These are phyloP conservation scores for Daldinia sp. DNA, from an alignment of 2,329 filamentous ascomycete species.

Conservation along the genomic window DNA sequence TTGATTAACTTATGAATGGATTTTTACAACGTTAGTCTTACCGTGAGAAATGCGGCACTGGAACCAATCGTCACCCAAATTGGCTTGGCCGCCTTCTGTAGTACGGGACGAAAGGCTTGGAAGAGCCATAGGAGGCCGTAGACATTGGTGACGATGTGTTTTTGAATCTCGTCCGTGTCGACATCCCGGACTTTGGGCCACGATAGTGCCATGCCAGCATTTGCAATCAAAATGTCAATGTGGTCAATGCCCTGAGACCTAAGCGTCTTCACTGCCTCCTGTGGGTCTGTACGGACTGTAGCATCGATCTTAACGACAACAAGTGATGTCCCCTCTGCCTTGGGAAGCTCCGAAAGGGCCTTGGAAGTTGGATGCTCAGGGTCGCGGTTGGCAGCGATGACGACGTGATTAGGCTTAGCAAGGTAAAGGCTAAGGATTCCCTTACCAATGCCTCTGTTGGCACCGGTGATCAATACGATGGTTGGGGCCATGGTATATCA, in stretches of 20 bases:
- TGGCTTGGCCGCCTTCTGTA: constrained; percentile 51
- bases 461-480: constrained; percentile 53
- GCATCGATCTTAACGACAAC: constrained; percentile 59
- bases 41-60: constrained; percentile 41
- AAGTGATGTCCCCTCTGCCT: constrained; percentile 51
- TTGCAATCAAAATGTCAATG: constrained; percentile 65
- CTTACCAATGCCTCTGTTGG: constrained; percentile 54
- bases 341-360: constrained; percentile 52
- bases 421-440: constrained; percentile 54
- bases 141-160: constrained; percentile 58
- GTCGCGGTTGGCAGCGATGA: constrained; percentile 56
- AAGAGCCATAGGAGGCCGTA: constrained; percentile 57
- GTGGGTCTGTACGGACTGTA: constrained; percentile 50
- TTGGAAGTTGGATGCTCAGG: constrained; percentile 45
- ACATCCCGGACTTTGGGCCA: constrained; percentile 51
- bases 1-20: not conserved
- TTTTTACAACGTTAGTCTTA: constrained; percentile 18
- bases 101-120: constrained; percentile 56
- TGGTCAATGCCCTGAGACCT: constrained; percentile 52
- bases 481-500: constrained; percentile 12
- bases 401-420: constrained; percentile 66
- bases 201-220: constrained; percentile 59
- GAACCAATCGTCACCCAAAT: constrained; percentile 55
- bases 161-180: constrained; percentile 53
- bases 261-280: constrained; percentile 51